These are phyloP conservation scores for Aureobasidium sp. DNA, from an alignment of 2,329 filamentous ascomycete species.

Conservation along the genomic window DNA sequence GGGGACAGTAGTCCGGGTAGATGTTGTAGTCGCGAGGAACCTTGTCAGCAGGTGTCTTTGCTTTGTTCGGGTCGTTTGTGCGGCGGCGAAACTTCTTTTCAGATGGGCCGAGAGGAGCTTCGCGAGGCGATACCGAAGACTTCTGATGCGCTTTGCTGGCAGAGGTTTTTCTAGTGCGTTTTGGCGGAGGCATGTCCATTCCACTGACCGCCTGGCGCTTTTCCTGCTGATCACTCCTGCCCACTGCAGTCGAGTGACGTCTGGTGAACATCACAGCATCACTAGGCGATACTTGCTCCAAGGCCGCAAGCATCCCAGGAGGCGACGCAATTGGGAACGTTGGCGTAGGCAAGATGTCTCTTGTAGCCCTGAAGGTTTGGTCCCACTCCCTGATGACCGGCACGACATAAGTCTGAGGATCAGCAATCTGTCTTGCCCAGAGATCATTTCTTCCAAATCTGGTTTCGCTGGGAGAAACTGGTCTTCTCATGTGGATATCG, in stretches of 20 bases:
- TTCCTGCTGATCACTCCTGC: background rate
- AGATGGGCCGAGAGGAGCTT: background rate
- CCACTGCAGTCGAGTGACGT: background rate
- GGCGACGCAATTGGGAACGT: background rate
- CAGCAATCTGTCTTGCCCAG: background rate
- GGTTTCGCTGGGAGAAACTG: background rate
- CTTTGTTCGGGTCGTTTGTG: slow-evolving; percentile 5
- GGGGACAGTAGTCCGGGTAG: slow-evolving; percentile 59
- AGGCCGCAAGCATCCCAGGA: background rate
- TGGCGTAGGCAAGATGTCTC: background rate
- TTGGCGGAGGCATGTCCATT: background rate
- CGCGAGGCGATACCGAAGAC: slow-evolving; percentile 3
- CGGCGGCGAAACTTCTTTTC: background rate
- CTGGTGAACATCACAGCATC: background rate
- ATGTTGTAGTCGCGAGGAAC: slow-evolving; percentile 67
- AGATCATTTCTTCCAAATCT: slow-evolving; percentile 5
- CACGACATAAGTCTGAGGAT: background rate
- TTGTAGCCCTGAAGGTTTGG: background rate
- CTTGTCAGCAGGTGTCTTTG: slow-evolving; percentile 65
- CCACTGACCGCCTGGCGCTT: slow-evolving; percentile 6
- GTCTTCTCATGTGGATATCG: background rate
- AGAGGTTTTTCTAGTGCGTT: background rate
- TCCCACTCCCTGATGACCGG: background rate
- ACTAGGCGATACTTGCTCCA: background rate
- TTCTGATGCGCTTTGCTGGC: background rate